Evolutionary conservation across 805 yeast genomes (phyloP).

Genomic region (Debaryomyces maramus): DNA sequence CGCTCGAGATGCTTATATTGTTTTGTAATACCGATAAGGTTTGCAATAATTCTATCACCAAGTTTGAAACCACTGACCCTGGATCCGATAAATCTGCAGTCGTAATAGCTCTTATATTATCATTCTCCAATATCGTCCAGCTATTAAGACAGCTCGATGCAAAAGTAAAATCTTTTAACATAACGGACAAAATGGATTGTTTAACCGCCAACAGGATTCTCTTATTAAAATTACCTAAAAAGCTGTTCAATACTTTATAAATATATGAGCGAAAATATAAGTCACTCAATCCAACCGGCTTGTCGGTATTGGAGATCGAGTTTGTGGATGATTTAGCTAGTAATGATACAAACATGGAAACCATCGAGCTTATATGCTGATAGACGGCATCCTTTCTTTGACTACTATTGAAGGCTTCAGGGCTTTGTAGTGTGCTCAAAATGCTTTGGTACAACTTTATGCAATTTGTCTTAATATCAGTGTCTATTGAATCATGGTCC

Average conservation of each 20-base stretch:
- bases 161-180: slow-evolving; percentile 25
- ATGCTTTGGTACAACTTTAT: slow-evolving; percentile 55
- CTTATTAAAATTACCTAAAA: slow-evolving; percentile 30
- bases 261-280: slow-evolving; percentile 26
- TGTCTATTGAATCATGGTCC: slow-evolving; percentile 20
- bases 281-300: slow-evolving; percentile 11
- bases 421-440: slow-evolving; percentile 51
- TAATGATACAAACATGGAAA: slow-evolving; percentile 18
- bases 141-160: slow-evolving; percentile 14
- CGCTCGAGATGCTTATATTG: slow-evolving; percentile 18
- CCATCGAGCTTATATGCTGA: slow-evolving; percentile 19
- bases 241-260: slow-evolving; percentile 24
- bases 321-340: slow-evolving; percentile 15
- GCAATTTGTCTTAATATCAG: slow-evolving; percentile 48
- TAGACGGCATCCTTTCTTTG: slow-evolving; percentile 37
- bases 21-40: slow-evolving; percentile 32
- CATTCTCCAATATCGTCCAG: slow-evolving; percentile 11
- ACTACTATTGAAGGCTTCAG: slow-evolving; percentile 43
- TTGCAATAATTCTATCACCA: slow-evolving; percentile 33
- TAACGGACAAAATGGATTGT: slow-evolving; percentile 11
- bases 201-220: slow-evolving; percentile 19
- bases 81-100: slow-evolving; percentile 20
- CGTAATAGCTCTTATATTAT: slow-evolving; percentile 4
- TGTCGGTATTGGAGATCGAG: slow-evolving; percentile 1
- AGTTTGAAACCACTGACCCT: slow-evolving; percentile 15